Evolutionary conservation across 257 asterid species (phyloP).

Genomic region (Solanum lycopersicoides): DNA sequence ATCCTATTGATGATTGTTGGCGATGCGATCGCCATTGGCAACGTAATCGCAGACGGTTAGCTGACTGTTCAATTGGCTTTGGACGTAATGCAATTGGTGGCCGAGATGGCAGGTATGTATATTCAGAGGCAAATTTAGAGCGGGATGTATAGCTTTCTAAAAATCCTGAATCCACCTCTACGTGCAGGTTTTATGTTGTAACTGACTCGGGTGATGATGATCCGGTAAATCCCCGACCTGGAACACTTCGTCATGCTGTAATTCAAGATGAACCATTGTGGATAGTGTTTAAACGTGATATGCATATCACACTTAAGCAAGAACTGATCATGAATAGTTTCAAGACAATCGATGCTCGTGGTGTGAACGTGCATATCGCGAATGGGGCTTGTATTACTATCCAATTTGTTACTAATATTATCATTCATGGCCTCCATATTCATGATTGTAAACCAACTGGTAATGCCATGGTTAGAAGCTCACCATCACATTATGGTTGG

Average conservation of each 20-base stretch:
- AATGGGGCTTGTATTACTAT: conserved; percentile 69
- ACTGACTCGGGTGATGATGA: conserved; percentile 60
- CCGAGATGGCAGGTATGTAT: conserved; percentile 38
- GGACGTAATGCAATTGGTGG: conserved; percentile 90
- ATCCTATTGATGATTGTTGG: conserved; percentile 94
- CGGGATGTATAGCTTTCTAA: not conserved
- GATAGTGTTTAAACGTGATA: conserved; percentile 73
- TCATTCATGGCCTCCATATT: conserved; percentile 77
- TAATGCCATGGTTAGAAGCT: conserved; percentile 83
- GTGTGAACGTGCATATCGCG: conserved; percentile 73
- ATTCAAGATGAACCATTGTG: conserved; percentile 75
- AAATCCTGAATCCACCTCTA: not conserved
- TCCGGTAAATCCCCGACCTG: conserved; percentile 62
- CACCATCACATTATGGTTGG: conserved; percentile 76
- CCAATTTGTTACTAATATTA: conserved; percentile 68
- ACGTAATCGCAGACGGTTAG: conserved; percentile 60
- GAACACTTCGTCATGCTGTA: conserved; percentile 87
- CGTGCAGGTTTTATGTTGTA: conserved; percentile 35
- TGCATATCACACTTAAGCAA: conserved; percentile 68
- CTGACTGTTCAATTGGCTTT: conserved; percentile 79
- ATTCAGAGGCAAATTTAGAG: not conserved
- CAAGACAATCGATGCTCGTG: conserved; percentile 88
- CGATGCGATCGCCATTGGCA: conserved; percentile 69
- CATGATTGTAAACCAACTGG: conserved; percentile 76
- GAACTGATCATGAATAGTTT: conserved; percentile 86